Base-by-base conservation (phyloP, 331 rosid species). In the Malus hybrid region DNA sequence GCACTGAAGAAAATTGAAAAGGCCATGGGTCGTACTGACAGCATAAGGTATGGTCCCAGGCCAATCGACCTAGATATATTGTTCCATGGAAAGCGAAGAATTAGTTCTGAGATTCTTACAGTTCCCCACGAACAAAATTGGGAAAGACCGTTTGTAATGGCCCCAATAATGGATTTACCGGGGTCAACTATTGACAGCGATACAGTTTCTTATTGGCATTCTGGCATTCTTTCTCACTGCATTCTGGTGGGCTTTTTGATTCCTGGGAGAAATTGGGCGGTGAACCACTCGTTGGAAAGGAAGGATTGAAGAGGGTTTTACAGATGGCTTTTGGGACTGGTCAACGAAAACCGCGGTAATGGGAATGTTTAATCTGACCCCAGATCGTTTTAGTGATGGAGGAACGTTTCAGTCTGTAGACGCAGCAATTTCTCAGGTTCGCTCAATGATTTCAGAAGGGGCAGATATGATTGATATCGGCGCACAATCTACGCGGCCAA, bases 101-200 rank as follows among this genome's bases (percentile, higher is more conserved):
- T 92, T 34, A 80, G 81, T 28, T 92, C 97, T 27, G 87, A 88
- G 65, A 78, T 86, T 69, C 97, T 95, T 71, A 83, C 78, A 0
- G 76, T 95, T 68, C 97, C 99, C 42, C 97, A 90, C 59, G 96
- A 90, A 85, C 88, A 93, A 86, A 92, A 89, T 75, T 90, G 97
- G 99, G 99, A 95, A 70, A 84, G 97, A 68, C 97, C 97, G 1
- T 95, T 94, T 84, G 97, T 94, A 36, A 72, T 94, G 84, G 99
- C 97, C 68, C 99, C 99, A 75, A 46, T 92, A 81, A 74, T 94
- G 73, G 99, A 92, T 84, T 84, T 94, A 74, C 74, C 87, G 61
- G 99, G 97, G 79, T 84, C 87, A 46, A 77, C 78, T 83, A 69
- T 83, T 71, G 97, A 90, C 67, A 81, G 72, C 31, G 92, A 94